Evolutionary conservation across 1,284 basidiomycete species (phyloP).

Genomic region (Tylopilus orsonianus): DNA sequence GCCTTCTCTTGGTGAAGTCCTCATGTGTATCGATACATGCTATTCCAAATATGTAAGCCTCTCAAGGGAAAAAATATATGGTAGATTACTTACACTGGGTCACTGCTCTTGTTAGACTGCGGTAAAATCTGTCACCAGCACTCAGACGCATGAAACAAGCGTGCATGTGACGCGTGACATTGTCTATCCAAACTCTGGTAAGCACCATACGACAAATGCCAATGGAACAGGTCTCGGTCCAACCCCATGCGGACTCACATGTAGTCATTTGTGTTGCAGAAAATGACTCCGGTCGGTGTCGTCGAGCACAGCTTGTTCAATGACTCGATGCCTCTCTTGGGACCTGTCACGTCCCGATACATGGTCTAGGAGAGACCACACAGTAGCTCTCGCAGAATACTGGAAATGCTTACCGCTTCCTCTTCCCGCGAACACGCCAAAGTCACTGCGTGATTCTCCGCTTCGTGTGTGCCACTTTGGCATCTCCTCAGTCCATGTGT

Average conservation of each 20-base stretch:
- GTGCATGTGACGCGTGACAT: no score
- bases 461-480: conserved; percentile 31
- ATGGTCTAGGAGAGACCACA: conserved; percentile 22
- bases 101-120: no score
- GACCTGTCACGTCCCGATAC: conserved; percentile 38
- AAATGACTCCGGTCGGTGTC: conserved; percentile 49
- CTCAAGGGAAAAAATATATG: no score
- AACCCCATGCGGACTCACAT: conserved; percentile 41
- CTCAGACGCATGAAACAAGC: no score
- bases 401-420: conserved; percentile 43
- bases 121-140: no score
- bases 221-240: no score
- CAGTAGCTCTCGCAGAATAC: neutral
- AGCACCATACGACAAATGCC: no score
- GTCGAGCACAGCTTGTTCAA: conserved; percentile 40
- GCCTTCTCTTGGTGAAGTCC: no score
- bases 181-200: no score
- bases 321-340: conserved; percentile 46
- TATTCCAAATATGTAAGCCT: no score
- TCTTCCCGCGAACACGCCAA: conserved; percentile 56
- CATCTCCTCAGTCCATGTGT: conserved; percentile 44
- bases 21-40: no score
- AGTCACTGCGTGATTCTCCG: conserved; percentile 39
- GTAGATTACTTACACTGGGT: no score
- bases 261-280: conserved; percentile 50